Base-by-base conservation (phyloP, 768 basidiomycete species). In the Harrya chromipes region DNA sequence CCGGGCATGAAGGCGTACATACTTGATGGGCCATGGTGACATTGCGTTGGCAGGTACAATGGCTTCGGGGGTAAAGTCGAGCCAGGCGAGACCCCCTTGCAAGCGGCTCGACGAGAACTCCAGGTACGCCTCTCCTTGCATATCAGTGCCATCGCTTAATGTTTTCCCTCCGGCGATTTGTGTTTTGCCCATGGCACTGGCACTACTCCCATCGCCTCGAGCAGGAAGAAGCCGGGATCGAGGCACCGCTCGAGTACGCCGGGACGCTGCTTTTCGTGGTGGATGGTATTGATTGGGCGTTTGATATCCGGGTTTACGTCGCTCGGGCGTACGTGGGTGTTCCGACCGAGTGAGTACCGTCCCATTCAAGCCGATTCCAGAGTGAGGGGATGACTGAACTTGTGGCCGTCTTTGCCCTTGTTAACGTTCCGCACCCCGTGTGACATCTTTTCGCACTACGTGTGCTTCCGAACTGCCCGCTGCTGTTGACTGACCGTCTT, bases 21-120 rank as follows among this genome's bases (percentile, higher is more conserved):
- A 21, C 20, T 10, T 56, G 44, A 55, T 19, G 20, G 6, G 43
- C 14, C 21, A n/a, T 39, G 40, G 21, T 13, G 11, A 29, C 29
- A 13, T 29, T 7, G 26, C 11, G 29, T 20, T 29, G 4, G 4
- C 58, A 92, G 91, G 59, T 92, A 80, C 60, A 94, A 94, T 54
- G 92, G 92, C 4, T 94, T 93, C 56, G 90, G 90, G 16, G 92
- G 92, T 10, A 95, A 95, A 67, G 82, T 90, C 9, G 90, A 94
- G 49, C 67, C 75, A 3, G 80, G 78, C 4, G 92, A 95, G 66
- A 82, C 84, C 0, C 69, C 82, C 16, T 56, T 71, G 0, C 69
- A 87, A 60, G 91, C 90, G 10, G 92, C 92, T 4, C 58, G 67
- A n/a, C 82, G 92, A n/a, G 92, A 85, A 62, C 74, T 86, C 26